Evolutionary conservation across 2,329 filamentous ascomycete species (phyloP), one percentile per base, ranked within the genome.

Genomic region (Trichophyton benhamiae): DNA sequence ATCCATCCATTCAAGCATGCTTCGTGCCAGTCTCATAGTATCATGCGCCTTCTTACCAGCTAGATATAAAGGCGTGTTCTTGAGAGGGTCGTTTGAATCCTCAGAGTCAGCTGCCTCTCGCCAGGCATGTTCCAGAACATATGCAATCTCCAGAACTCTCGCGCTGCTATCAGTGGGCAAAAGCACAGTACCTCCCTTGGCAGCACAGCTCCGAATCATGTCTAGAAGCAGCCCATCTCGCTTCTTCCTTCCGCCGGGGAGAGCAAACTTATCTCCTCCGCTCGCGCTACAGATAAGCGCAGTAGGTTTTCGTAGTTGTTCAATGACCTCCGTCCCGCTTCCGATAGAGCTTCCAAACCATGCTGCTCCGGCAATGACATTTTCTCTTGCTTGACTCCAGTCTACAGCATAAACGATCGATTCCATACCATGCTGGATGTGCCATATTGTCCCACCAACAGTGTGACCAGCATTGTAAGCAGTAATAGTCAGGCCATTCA

Each of bases 1-100:
- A 70, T 97, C 91, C 91, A 99, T 97, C 94, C 94, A 99, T 71
- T 99, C 94, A 36, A 99, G 79, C 89, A 99, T 95, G 72, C 92
- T 96, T 66, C 91, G 83, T 27, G 92, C 89, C 66, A 96, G 89
- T 59, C 90, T 83, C 80, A 97, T 88, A 0, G 91, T 95, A 64
- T 90, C 91, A 62, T 89, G 87, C 65, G 89, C 88, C 64, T 90
- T 95, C 63, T 86, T 87, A 44, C 91, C 91, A 0, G 91, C 92
- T 49, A 99, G 79, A 70, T 91, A 96, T 0, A 96, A 78, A 58
- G 77, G 79, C 8, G 81, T 77, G 33, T 75, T 75, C 65, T 77
- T 79, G 49, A 84, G 74, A 1, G 77, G 70, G 64, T 77, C 77
- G 2, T 77, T 77, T 22, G 80, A 80, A 25, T 81, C 80, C 7